Evolutionary conservation across 139 green algal genomes (phyloP).

Genomic region (Coelastrella sp.): DNA sequence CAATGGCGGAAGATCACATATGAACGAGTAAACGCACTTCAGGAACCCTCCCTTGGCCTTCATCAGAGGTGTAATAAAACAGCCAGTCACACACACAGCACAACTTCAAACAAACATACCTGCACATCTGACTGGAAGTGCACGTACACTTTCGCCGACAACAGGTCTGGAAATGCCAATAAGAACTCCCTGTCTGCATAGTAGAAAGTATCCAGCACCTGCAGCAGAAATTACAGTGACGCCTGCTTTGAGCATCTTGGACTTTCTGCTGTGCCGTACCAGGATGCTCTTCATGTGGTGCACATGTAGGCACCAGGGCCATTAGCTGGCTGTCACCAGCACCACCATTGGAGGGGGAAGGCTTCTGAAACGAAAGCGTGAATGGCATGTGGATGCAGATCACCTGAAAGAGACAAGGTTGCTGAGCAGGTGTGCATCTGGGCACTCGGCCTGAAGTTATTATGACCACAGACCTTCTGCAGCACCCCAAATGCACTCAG

Average conservation of each 20-base stretch:
- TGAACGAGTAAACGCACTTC: too few relatives aligned
- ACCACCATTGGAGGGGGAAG: too few relatives aligned
- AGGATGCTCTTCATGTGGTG: neutral
- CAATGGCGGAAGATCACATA: neutral
- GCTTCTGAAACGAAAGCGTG: too few relatives aligned
- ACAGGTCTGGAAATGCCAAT: slow-evolving; percentile 52
- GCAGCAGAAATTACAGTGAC: neutral
- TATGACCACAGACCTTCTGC: too few relatives aligned
- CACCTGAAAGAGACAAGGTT: neutral
- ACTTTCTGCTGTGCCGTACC: neutral
- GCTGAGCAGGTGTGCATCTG: neutral
- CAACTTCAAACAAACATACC: slow-evolving; percentile 45
- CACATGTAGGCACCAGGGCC: neutral
- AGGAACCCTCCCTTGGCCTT: too few relatives aligned
- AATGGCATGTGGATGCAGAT: neutral
- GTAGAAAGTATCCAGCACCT: slow-evolving; percentile 86
- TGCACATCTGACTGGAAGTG: slow-evolving; percentile 77
- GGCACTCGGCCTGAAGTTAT: too few relatives aligned
- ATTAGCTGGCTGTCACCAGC: too few relatives aligned
- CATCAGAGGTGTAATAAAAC: too few relatives aligned
- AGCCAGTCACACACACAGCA: too few relatives aligned
- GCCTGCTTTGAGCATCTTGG: neutral
- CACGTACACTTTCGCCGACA: slow-evolving; percentile 73
- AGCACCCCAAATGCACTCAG: neutral
- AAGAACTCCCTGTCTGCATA: slow-evolving; percentile 81